Base-by-base conservation (phyloP, 257 asterid species). In the Jacaranda mimosifolia region DNA sequence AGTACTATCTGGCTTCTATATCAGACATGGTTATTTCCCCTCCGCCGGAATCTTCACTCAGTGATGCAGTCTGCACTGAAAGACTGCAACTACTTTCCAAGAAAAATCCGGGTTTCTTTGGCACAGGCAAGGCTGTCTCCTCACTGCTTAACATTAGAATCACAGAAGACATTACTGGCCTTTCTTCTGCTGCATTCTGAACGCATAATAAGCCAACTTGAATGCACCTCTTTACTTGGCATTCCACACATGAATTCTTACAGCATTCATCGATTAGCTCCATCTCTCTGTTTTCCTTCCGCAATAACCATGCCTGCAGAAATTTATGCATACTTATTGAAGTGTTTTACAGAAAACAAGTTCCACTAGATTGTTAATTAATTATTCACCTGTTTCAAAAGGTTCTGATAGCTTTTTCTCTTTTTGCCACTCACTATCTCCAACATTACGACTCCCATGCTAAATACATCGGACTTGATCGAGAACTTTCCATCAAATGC, bases 341-440 rank as follows among this genome's bases (percentile, higher is more conserved):
- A 13, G 3, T 53, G 65, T 32, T 8, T 10, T 42, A 3, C 2
- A 55, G 72, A 35, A 6, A 42, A 65, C 4, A 17, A 40, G 71
- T 1, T 42, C 10, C 71, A 42, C 36, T 43, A 43, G 58, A 14
- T 18, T 14, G n/a, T 15, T 9, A 55, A 57, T 21, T 21, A 18
- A 6, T 6, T 12, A 9, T 11, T 60, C 58, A 77, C 81, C 76
- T 79, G 55, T 79, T 57, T 73, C 56, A 64, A 13, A 72, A 72
- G 82, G 63, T 65, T 78, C 7, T 26, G 51, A 12, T 53, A 63
- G 13, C 75, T 53, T 45, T 63, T 64, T 69, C 64, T 79, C 69
- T 43, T 79, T 9, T 55, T 55, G 11, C 78, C 82, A 35, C 74
- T 79, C 36, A 79, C 78, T 26, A 79, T 79, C 74, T 72, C 82